Percentiles rank a stretch among this genome's conserved stretches.
Conservation (phyloP, 805 yeast species). For the Sungouiozyma intestinalis region DNA sequence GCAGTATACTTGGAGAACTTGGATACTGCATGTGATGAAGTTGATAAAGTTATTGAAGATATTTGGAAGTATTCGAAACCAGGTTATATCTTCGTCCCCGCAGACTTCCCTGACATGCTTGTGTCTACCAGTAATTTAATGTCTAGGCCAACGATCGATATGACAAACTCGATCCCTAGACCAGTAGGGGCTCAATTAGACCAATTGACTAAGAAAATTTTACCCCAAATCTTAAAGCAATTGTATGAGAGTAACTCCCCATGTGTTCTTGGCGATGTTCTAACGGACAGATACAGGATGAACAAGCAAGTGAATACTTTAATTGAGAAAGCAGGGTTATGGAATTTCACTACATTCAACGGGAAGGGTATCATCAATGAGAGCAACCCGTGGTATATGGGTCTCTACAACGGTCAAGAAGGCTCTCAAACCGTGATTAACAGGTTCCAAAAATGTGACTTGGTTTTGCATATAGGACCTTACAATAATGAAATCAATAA, state of each 20-base stretch:
- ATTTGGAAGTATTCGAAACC: conserved; percentile 58
- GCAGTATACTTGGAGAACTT: conserved; percentile 40
- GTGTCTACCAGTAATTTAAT: conserved; percentile 15
- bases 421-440: conserved; percentile 39
- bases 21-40: conserved; percentile 37
- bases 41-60: conserved; percentile 54
- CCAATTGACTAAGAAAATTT: conserved; percentile 23
- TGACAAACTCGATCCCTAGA: conserved; percentile 7
- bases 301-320: conserved; percentile 38
- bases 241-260: conserved; percentile 49
- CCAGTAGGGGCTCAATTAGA: conserved; percentile 2
- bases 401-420: conserved; percentile 58
- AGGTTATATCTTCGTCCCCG: conserved; percentile 72
- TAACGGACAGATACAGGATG: conserved; percentile 51
- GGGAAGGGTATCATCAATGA: conserved; percentile 74
- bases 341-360: conserved; percentile 50
- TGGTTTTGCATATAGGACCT: conserved; percentile 62
- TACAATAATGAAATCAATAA: conserved; percentile 57
- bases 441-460: conserved; percentile 48
- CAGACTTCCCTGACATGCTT: conserved; percentile 45
- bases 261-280: conserved; percentile 58
- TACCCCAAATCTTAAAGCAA: conserved; percentile 36
- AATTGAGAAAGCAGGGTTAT: conserved; percentile 35
- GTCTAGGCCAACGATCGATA: conserved; percentile 9
- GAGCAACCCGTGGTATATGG: conserved; percentile 50